A percentile compares a stretch with the other conserved stretches of the same genome.
These are phyloP conservation scores for Boeremia lycopersici DNA, from an alignment of 2,329 filamentous ascomycete genomes.

Conservation along the genomic window DNA sequence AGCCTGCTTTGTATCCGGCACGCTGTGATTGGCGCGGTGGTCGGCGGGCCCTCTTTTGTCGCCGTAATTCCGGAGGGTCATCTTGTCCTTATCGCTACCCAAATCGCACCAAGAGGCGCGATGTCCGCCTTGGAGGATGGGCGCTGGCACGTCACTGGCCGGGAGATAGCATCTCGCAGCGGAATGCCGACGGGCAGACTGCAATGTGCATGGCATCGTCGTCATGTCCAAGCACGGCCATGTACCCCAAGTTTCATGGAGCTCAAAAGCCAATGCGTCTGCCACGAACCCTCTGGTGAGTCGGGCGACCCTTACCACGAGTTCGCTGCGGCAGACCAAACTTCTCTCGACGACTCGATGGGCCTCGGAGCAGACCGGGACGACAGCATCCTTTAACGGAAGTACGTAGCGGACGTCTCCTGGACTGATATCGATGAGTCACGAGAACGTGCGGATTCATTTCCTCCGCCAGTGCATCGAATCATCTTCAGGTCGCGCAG, in stretches of 20 bases:
- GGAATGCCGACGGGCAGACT: conserved; percentile 23
- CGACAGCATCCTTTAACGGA: conserved; percentile 6
- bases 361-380: conserved; percentile 41
- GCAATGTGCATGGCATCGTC: conserved; percentile 26
- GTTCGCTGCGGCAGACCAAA: conserved; percentile 22
- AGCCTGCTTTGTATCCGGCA: conserved; percentile 28
- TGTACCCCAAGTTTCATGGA: conserved; percentile 11
- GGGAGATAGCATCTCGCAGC: conserved; percentile 33
- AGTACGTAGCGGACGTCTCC: conserved; percentile 24
- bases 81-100: conserved; percentile 40
- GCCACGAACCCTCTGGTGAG: conserved; percentile 4
- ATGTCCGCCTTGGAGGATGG: conserved; percentile 18
- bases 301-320: conserved; percentile 16
- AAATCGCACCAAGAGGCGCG: conserved; percentile 26
- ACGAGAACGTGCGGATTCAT: conserved; percentile 38
- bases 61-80: conserved; percentile 46
- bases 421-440: conserved; percentile 43
- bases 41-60: conserved; percentile 28
- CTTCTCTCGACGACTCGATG: conserved; percentile 10
- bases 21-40: conserved; percentile 36
- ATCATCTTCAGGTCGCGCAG: conserved; percentile 15
- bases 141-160: conserved; percentile 28
- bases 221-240: conserved; percentile 9
- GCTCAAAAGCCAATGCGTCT: conserved; percentile 14
- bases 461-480: conserved; percentile 26